Base-by-base conservation (phyloP, 2,329 filamentous ascomycete genomes). In the Penicillium sp. region DNA sequence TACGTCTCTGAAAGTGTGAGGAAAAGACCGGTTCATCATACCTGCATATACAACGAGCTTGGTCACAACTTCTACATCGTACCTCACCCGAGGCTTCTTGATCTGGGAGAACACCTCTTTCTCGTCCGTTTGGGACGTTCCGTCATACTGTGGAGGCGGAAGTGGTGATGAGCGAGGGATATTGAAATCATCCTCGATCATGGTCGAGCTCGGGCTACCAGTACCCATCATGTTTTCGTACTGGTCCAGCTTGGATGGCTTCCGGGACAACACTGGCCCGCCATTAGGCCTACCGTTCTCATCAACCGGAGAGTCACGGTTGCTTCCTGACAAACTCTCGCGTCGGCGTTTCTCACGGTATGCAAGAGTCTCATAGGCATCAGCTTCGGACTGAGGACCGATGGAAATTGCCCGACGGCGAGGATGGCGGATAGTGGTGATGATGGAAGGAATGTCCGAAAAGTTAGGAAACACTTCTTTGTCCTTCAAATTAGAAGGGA, bases 61-160 rank as follows among this genome's bases (percentile, higher is more conserved):
- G 5, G 95, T 98, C 39, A 99, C 90, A 40, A 99, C 94, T 76
- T 99, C 95, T n/a, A 98, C 94, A 77, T 99, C 95, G 71, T 98
- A 99, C 67, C 93, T 84, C 60, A 97, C 93, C 66, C 95, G 87
- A 50, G 95, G 92, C 77, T 89, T 91, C 63, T 92, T 88, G 56
- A 98, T 82, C 71, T 84, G 87, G 46, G 88, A 89, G 75, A 98
- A 97, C 74, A 98, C 88, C 72, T 96, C 90, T 66, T 83, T 84
- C 73, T 92, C 89, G 50, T 87, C 87, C 33, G 75, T 68, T 46
- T 77, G 75, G 35, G 35, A 10, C 10, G 80, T 78, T 41, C 71
- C 65, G 50, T 73, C 72, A 19, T 74, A 71, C 19, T 70, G 65
- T 19, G 70, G 64, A 24, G 69, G 65, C 3, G 69, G 65, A 19